Evolutionary conservation across 352 stramenopile genomes (phyloP), one percentile per base, ranked within the genome.

Genomic region (Pythium coloratum): DNA sequence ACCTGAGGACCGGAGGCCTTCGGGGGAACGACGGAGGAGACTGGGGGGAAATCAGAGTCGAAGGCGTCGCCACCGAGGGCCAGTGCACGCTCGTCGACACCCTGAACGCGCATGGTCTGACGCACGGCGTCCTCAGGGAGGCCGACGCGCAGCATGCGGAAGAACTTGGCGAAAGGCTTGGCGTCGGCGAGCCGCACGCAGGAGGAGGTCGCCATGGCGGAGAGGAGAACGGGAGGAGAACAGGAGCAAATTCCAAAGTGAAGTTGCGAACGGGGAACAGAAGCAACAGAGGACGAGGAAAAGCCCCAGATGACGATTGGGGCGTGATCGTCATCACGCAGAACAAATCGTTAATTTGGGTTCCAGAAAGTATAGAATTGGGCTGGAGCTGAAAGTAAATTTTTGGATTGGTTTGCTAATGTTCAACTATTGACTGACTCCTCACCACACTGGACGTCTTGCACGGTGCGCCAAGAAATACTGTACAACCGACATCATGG

Each of bases 91-190:
- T 67, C 51, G 53, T 67, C 62, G 7, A 62, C 42, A 38, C 62
- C 53, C 42, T 62, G 62, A 40, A 30, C 51, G 33, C 53, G 62
- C 62, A 67, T 55, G 30, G 56, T 32, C 53, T 67, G 62, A 3
- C 51, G 54, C 28, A 67, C 62, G 40, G 62, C 62, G 38, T 20
- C 53, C 60, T 59, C 60, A 12, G 60, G 50, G 1, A 66, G 50
- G 24, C 62, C 62, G 32, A 53, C 32, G 62, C 62, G 62, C 32
- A 69, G 62, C 62, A 69, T 69, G 46, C 62, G 62, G 55, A 69
- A 69, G 55, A 59, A 69, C 44, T 63, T 62, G 55, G 34, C 63
- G 38, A 60, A 69, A 14, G 44, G 33, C 9, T 46, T 55, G 30
- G 38, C 60, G 24, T 49, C 33, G 12, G 54, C 40, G 32, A 68